A percentile compares a stretch with the other conserved stretches of the same genome.
Conservation (phyloP, 495 filamentous ascomycete species). For the Entonaema liquescens region DNA sequence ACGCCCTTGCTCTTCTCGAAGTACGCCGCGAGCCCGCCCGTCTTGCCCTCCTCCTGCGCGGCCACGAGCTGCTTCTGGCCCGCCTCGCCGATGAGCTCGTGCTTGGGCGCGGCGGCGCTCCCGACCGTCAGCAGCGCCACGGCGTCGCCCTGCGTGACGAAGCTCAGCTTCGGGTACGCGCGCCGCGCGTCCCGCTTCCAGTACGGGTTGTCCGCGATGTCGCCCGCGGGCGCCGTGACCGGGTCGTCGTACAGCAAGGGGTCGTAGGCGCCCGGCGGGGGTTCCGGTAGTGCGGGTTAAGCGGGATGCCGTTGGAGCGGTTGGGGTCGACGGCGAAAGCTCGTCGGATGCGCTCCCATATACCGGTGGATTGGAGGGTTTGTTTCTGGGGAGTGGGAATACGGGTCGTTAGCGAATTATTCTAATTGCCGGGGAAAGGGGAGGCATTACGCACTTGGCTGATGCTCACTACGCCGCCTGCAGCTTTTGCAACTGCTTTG, state of each 20-base stretch:
- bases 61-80: constrained; percentile 81
- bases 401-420: too few species aligned
- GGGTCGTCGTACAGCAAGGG: constrained; percentile 86
- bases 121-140: constrained; percentile 87
- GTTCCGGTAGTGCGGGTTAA: constrained; percentile 92
- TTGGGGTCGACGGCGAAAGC: constrained; percentile 83
- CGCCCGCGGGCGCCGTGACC: constrained; percentile 88
- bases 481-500: constrained; percentile 61
- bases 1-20: constrained; percentile 73
- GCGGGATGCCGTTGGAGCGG: constrained; percentile 87
- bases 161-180: constrained; percentile 82
- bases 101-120: constrained; percentile 79
- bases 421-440: too few species aligned
- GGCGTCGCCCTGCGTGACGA: constrained; percentile 83
- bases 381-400: constrained; percentile 75
- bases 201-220: constrained; percentile 97
- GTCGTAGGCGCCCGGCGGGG: constrained; percentile 83
- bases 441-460: constrained; percentile 49
- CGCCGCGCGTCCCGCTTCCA: constrained; percentile 93
- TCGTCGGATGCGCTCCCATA: constrained; percentile 87
- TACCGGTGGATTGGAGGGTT: constrained; percentile 87
- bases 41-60: constrained; percentile 79
- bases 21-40: constrained; percentile 72
- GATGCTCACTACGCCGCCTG: constrained; percentile 56
- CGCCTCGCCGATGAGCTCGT: constrained; percentile 84